A percentile compares a stretch with the other conserved stretches of the same genome.
Conservation (phyloP, 2,329 filamentous ascomycete genomes). For the Paramyrothecium sp. region DNA sequence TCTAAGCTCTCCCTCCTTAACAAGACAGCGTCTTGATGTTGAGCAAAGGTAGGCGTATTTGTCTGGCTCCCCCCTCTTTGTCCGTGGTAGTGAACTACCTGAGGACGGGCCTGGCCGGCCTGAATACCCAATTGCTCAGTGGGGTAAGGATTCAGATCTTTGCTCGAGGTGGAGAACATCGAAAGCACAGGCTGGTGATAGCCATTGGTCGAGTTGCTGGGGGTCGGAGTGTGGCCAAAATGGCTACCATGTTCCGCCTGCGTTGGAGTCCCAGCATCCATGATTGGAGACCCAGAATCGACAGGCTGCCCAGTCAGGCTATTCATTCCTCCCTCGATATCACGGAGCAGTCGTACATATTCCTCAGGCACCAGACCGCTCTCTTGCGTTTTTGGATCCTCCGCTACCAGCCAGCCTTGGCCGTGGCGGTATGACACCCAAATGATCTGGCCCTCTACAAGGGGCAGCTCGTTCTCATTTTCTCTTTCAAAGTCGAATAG, state of each 20-base stretch:
- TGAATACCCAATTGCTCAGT: slow-evolving; percentile 63
- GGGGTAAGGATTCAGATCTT: slow-evolving; percentile 67
- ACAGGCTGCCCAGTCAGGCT: slow-evolving; percentile 63
- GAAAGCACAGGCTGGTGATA: slow-evolving; percentile 68
- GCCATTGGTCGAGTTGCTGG: slow-evolving; percentile 52
- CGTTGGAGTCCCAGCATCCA: slow-evolving; percentile 59
- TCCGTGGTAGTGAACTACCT: slow-evolving; percentile 67
- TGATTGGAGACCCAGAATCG: slow-evolving; percentile 48
- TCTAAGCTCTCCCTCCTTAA: slow-evolving; percentile 51
- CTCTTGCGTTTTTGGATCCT: slow-evolving; percentile 92
- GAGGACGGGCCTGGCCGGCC: slow-evolving; percentile 61
- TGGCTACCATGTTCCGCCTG: slow-evolving; percentile 53
- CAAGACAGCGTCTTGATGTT: slow-evolving; percentile 47
- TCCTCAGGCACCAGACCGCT: slow-evolving; percentile 94
- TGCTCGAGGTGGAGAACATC: slow-evolving; percentile 69
- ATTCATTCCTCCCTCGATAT: slow-evolving; percentile 88
- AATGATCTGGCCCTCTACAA: slow-evolving; percentile 93
- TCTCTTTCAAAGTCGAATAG: slow-evolving; percentile 93
- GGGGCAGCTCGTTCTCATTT: slow-evolving; percentile 92
- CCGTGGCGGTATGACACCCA: slow-evolving; percentile 95
- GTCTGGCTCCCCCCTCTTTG: slow-evolving; percentile 66
- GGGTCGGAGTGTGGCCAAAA: slow-evolving; percentile 47
- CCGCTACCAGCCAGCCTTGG: slow-evolving; percentile 95
- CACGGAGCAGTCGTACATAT: slow-evolving; percentile 87
- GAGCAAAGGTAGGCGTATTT: slow-evolving; percentile 59